Percentiles rank a stretch among this genome's conserved stretches.
Conservation (phyloP, 441 rosid species). For the Syzygium malaccense region DNA sequence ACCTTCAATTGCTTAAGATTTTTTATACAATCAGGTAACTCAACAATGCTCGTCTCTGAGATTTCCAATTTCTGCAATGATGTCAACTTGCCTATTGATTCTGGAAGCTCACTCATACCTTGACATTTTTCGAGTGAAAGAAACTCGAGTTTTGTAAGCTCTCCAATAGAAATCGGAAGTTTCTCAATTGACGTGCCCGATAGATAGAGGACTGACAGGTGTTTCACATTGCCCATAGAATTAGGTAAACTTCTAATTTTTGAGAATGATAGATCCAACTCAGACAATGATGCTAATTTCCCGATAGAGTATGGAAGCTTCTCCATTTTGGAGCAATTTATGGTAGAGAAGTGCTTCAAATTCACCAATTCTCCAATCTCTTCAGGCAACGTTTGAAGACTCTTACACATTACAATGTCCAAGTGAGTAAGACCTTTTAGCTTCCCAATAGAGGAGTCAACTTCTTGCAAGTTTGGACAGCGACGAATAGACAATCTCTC, state of each 20-base stretch:
- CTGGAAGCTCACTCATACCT: neutral
- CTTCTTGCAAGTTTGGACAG: accelerated
- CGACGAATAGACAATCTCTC: accelerated
- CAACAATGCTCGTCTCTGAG: accelerated
- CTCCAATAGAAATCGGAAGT: neutral
- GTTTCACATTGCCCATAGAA: neutral
- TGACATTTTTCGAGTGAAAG: accelerated
- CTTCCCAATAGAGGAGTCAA: neutral
- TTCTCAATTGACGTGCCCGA: accelerated
- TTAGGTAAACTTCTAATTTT: neutral
- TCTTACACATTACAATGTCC: neutral
- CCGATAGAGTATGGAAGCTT: neutral
- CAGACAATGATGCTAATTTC: neutral
- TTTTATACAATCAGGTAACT: neutral
- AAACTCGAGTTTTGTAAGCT: neutral
- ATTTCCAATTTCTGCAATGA: neutral
- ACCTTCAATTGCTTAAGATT: neutral
- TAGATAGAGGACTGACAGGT: neutral
- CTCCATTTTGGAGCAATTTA: accelerated
- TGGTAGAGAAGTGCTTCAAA: neutral
- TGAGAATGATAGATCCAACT: neutral
- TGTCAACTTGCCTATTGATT: neutral
- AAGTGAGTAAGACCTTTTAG: neutral
- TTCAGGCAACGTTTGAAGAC: neutral
- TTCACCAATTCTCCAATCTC: neutral